phyloP scores from a whole-genome alignment of 352 stramenopile species.

The Phytophthora cajani region DNA sequence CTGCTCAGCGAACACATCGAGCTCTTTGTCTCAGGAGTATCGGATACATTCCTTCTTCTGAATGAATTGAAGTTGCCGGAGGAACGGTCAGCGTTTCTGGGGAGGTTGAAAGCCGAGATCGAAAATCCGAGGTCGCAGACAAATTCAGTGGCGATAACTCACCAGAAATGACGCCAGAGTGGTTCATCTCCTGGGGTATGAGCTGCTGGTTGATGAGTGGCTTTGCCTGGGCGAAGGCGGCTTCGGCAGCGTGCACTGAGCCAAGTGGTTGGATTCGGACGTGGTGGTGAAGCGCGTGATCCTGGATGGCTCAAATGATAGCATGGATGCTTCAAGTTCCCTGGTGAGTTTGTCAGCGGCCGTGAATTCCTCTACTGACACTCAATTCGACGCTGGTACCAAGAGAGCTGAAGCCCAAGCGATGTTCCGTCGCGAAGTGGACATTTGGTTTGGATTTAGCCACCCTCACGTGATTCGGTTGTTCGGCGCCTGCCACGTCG shows the following conservation, averaged over 20 bases:
- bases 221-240: constrained; percentile 4
- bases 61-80: constrained; percentile 8
- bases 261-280: constrained; percentile 14
- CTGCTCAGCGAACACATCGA: constrained; percentile 3
- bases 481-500: background rate
- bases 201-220: constrained; percentile 15
- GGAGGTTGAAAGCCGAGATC: constrained; percentile 6
- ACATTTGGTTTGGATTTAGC: constrained; percentile 31
- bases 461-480: constrained; percentile 25
- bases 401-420: constrained; percentile 4
- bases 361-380: too few relatives aligned
- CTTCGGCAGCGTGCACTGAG: constrained; percentile 13
- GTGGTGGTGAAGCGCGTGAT: constrained; percentile 12
- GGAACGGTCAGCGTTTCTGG: background rate
- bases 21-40: background rate
- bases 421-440: constrained; percentile 28
- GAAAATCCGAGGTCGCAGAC: background rate
- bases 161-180: background rate
- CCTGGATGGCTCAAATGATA: background rate
- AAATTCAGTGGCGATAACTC: background rate
- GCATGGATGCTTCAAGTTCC: background rate
- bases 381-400: background rate
- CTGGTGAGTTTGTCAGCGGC: background rate
- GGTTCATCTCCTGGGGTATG: constrained; percentile 8
- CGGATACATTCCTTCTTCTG: constrained; percentile 10